A percentile compares a stretch with the other conserved stretches of the same genome.
phyloP scores from a whole-genome alignment of 805 yeast genomes.

The Ogataea polymorpha region DNA sequence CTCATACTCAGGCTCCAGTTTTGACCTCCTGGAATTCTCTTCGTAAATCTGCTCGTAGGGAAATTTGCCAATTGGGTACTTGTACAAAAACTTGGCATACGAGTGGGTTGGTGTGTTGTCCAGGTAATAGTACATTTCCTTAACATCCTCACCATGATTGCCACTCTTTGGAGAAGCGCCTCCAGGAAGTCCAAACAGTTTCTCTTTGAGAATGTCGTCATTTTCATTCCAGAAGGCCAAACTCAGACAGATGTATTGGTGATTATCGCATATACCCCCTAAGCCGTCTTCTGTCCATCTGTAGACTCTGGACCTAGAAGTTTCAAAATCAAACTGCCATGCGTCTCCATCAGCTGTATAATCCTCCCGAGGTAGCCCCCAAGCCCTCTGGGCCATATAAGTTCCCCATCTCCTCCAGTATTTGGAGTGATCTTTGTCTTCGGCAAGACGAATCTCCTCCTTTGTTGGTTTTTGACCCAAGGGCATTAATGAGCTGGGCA shows the following conservation, averaged over 20 bases:
- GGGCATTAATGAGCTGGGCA: slow-evolving; percentile 16
- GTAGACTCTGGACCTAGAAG: slow-evolving; percentile 73
- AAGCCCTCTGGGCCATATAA: slow-evolving; percentile 80
- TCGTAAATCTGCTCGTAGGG: slow-evolving; percentile 76
- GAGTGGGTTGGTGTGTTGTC: slow-evolving; percentile 94
- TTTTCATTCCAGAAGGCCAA: slow-evolving; percentile 90
- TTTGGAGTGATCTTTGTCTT: slow-evolving; percentile 39
- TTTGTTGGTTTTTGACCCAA: slow-evolving; percentile 18
- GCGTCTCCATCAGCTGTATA: slow-evolving; percentile 85
- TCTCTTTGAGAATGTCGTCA: slow-evolving; percentile 81
- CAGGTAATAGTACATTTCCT: slow-evolving; percentile 77
- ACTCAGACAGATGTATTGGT: slow-evolving; percentile 71
- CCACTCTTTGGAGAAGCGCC: slow-evolving; percentile 71
- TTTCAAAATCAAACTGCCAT: slow-evolving; percentile 88
- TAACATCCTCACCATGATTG: slow-evolving; percentile 94
- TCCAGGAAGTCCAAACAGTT: slow-evolving; percentile 75
- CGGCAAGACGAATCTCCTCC: slow-evolving; percentile 41
- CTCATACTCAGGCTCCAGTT: slow-evolving; percentile 75
- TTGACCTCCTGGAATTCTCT: slow-evolving; percentile 62
- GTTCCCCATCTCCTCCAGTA: slow-evolving; percentile 94
- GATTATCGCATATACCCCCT: slow-evolving; percentile 85
- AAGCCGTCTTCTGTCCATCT: slow-evolving; percentile 97
- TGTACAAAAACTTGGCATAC: slow-evolving; percentile 86
- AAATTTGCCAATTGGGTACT: slow-evolving; percentile 83
- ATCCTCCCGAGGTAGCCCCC: slow-evolving; percentile 88